phyloP scores from a whole-genome alignment of 768 basidiomycete species.

The Cytidiella melzeri region DNA sequence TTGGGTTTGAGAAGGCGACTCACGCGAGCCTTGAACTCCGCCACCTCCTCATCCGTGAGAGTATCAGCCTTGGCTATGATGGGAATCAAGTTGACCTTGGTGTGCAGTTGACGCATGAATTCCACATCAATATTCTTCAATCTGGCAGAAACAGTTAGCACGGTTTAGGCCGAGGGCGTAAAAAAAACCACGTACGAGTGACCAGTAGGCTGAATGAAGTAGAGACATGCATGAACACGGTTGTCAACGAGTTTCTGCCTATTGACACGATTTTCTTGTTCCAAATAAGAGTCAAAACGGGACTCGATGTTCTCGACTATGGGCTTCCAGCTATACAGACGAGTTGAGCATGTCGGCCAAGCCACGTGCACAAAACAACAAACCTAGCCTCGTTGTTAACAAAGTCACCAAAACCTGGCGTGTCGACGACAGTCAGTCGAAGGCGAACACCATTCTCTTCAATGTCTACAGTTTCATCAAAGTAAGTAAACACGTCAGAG shows the following conservation, averaged over 20 bases:
- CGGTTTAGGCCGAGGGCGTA: not conserved
- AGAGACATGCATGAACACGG: conserved; percentile 96
- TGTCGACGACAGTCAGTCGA: conserved; percentile 98
- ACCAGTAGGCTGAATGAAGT: conserved; percentile 98
- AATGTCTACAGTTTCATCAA: conserved; percentile 60
- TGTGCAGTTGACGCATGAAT: conserved; percentile 97
- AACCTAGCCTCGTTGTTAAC: conserved; percentile 99
- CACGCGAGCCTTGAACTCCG: conserved; percentile 89
- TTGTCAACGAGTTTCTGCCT: conserved; percentile 91
- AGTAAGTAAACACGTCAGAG: not conserved
- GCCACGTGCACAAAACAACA: conserved; percentile 14
- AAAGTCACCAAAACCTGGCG: conserved; percentile 98
- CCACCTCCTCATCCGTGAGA: conserved; percentile 92
- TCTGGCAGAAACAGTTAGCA: conserved; percentile 32
- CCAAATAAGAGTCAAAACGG: conserved; percentile 94
- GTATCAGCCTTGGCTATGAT: conserved; percentile 99
- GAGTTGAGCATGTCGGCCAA: conserved; percentile 2
- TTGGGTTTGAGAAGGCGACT: conserved; percentile 21
- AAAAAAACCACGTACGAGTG: conserved; percentile 82
- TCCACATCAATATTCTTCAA: conserved; percentile 98
- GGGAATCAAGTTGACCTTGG: conserved; percentile 96
- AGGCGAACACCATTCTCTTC: conserved; percentile 97
- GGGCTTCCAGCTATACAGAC: conserved; percentile 80
- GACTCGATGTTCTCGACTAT: conserved; percentile 98
- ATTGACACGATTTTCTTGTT: conserved; percentile 99